Conservation (phyloP, 805 yeast genomes). For the Ogataea chonburiensis region DNA sequence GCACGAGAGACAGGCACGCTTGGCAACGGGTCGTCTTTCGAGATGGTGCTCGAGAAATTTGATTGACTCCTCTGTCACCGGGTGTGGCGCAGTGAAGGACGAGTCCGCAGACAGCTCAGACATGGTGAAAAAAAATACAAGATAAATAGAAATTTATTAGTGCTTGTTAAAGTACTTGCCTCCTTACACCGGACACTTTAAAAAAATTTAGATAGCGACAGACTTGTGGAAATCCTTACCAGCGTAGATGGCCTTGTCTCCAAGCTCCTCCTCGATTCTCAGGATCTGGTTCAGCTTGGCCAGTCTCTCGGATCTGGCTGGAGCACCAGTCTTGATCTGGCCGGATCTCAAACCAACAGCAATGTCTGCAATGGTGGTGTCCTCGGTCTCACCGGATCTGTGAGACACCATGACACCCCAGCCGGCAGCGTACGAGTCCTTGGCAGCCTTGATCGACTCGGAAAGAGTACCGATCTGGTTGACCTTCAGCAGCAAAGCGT, state of each 20-base stretch:
- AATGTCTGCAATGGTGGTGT: conserved; percentile 96
- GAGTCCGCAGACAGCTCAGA: conserved; percentile 6
- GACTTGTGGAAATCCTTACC: conserved; percentile 83
- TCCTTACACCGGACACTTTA: conserved; percentile 2
- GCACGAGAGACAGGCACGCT: conserved; percentile 61
- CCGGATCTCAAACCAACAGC: conserved; percentile 97
- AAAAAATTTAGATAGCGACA: conserved; percentile 28
- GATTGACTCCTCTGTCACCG: conserved; percentile 9
- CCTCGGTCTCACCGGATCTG: conserved; percentile 99
- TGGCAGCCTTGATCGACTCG: conserved; percentile 96
- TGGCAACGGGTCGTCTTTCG: conserved; percentile 50
- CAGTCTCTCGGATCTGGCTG: conserved; percentile 99
- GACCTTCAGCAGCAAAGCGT: conserved; percentile 93
- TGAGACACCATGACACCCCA: conserved; percentile 99
- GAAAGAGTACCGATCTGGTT: conserved; percentile 97
- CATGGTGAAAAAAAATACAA: background rate
- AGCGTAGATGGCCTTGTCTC: conserved; percentile 95
- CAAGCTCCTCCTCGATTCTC: conserved; percentile 98
- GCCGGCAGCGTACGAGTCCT: conserved; percentile 90
- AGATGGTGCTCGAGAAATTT: conserved; percentile 10
- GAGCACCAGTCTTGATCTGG: conserved; percentile 99
- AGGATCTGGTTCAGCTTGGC: conserved; percentile 98
- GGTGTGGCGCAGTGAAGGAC: conserved; percentile 1
- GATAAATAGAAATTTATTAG: conserved; percentile 1
- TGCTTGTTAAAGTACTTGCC: background rate